These are phyloP conservation scores for Vanderwaltozyma polyspora DNA, from an alignment of 805 yeast genomes.

Conservation along the genomic window DNA sequence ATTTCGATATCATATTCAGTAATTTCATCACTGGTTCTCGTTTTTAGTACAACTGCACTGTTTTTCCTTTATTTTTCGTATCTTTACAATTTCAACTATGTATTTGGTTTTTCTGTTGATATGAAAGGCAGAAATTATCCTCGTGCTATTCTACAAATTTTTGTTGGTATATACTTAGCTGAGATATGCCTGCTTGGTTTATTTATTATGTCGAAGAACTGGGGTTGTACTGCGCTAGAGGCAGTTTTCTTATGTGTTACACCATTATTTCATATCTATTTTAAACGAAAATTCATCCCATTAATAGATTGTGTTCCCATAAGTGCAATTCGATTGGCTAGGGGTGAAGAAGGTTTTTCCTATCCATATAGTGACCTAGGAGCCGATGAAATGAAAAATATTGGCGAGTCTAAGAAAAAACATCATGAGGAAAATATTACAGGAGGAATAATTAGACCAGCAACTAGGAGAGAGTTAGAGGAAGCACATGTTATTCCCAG, in stretches of 20 bases:
- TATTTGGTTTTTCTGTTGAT: conserved; percentile 47
- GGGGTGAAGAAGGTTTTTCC: conserved; percentile 29
- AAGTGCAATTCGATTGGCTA: conserved; percentile 35
- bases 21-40: conserved; percentile 62
- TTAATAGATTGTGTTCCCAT: conserved; percentile 60
- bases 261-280: conserved; percentile 45
- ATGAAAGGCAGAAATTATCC: conserved; percentile 67
- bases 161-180: conserved; percentile 60
- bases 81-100: conserved; percentile 54
- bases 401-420: conserved; percentile 32
- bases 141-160: conserved; percentile 57
- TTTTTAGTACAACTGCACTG: conserved; percentile 53
- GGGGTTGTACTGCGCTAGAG: conserved; percentile 70
- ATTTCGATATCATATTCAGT: conserved; percentile 67
- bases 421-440: conserved; percentile 15
- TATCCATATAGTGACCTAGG: conserved; percentile 65
- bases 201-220: conserved; percentile 65
- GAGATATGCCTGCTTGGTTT: conserved; percentile 60
- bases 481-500: conserved; percentile 20
- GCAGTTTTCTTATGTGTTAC: conserved; percentile 49
- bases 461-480: conserved; percentile 21
- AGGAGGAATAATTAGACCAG: conserved; percentile 22
- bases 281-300: conserved; percentile 49
- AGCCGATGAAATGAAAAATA: conserved; percentile 39
- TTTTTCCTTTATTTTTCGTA: conserved; percentile 49